Conservation (phyloP, 1,284 basidiomycete genomes). For the Polyporus tsugae region DNA sequence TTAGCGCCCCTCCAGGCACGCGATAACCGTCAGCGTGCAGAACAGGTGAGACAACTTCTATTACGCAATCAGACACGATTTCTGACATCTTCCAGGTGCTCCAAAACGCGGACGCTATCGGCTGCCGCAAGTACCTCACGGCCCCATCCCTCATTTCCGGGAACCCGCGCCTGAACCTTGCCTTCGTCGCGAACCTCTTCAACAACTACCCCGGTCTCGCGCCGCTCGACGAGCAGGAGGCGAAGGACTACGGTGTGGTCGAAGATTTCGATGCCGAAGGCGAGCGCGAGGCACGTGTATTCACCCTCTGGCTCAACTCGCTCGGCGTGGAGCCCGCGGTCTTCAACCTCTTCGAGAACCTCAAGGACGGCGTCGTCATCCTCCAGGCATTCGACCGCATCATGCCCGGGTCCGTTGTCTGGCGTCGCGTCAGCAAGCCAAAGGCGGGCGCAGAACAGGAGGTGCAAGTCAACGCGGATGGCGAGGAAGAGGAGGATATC, state of each 20-base stretch:
- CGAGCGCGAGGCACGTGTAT: constrained; percentile 96
- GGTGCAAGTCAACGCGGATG: constrained; percentile 52
- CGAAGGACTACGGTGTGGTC: constrained; percentile 83
- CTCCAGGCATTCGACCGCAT: constrained; percentile 98
- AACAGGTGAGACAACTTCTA: constrained; percentile 60
- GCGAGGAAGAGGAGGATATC: constrained; percentile 78
- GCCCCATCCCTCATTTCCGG: constrained; percentile 91
- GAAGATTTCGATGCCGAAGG: constrained; percentile 99
- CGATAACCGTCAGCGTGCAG: constrained; percentile 87
- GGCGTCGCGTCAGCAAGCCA: constrained; percentile 94
- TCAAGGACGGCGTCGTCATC: constrained; percentile 91
- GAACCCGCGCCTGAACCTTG: constrained; percentile 98
- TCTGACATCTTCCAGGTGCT: constrained; percentile 62
- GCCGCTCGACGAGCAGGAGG: constrained; percentile 91
- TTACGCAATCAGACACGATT: background rate
- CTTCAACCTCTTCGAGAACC: constrained; percentile 96
- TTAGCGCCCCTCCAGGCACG: constrained; percentile 88
- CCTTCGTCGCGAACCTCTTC: constrained; percentile 98
- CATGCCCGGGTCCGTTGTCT: constrained; percentile 89
- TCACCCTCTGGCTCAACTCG: constrained; percentile 98
- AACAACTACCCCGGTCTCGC: constrained; percentile 96
- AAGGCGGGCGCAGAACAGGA: constrained; percentile 64
- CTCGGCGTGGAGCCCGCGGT: constrained; percentile 96
- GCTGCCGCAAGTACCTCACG: constrained; percentile 96
- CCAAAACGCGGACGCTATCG: constrained; percentile 93